Evolutionary conservation across 2,329 filamentous ascomycete genomes (phyloP), one percentile per base, ranked within the genome.

Genomic region (Cordyceps cateniannulata): DNA sequence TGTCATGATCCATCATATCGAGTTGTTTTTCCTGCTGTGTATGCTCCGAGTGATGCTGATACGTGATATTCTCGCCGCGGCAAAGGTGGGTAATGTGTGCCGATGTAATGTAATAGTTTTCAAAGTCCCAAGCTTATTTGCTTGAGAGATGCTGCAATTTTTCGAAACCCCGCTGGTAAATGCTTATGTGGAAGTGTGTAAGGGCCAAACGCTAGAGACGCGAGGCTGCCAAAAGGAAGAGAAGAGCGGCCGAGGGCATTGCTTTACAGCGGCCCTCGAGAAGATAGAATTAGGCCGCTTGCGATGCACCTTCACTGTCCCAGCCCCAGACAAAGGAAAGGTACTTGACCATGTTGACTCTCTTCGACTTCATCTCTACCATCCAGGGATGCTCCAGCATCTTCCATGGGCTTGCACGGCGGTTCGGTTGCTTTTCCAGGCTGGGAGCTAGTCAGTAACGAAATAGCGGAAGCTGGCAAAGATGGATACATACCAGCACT

Each of bases 381-480:
- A 99, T 96, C 95, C 95, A 99, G 2, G 95, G 95, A 76, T 99
- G 95, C 72, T 99, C 95, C 65, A 96, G 85, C 93, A 99, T 99
- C 69, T 93, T 90, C 95, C 95, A 99, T 14, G 95, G 95, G 62
- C 90, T 96, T 32, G 93, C 95, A 72, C 95, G 84, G 69, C 93
- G 86, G 62, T 82, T 83, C 22, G 91, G 87, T 68, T 97, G 91
- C 77, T 99, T 99, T 75, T 99, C 95, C 62, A 99, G 83, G 77
- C 95, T 98, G 65, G 49, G 35, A 57, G 44, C 7, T 59, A 22
- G 66, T 75, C 64, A 71, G 68, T 52, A 65, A 24, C 29, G 49
- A 32, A 35, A 44, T 3, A 44, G 14, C n/a, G 32, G 3, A 27
- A 25, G 6, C n/a, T 45, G 9, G 4, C 18, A 49, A 9, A 24